Evolutionary conservation across 768 basidiomycete species (phyloP).

Genomic region (Sarcodon aspratus): DNA sequence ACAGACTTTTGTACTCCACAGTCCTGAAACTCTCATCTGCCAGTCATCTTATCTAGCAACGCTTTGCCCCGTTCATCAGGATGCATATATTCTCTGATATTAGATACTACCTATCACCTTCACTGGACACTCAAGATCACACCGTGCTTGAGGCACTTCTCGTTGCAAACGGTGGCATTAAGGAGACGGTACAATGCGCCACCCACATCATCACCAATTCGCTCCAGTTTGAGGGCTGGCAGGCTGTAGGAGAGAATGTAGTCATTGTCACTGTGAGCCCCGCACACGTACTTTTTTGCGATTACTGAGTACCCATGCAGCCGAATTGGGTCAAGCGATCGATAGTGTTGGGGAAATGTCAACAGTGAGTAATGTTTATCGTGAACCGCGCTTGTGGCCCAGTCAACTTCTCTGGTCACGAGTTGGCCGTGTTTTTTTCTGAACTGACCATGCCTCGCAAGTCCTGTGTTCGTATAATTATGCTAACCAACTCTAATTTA

Average conservation of each 20-base stretch:
- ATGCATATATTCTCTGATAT: slow-evolving; percentile 27
- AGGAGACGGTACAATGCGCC: slow-evolving; percentile 21
- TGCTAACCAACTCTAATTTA: slow-evolving; percentile 8
- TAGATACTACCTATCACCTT: slow-evolving; percentile 36
- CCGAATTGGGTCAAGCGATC: slow-evolving; percentile 67
- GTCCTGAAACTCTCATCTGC: too few relatives aligned
- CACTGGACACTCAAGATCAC: slow-evolving; percentile 28
- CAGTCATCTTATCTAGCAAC: too few relatives aligned
- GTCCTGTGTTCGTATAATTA: too few relatives aligned
- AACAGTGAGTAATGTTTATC: slow-evolving; percentile 25
- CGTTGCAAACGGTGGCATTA: slow-evolving; percentile 38
- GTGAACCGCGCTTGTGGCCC: too few relatives aligned
- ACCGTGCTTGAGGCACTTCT: slow-evolving; percentile 37
- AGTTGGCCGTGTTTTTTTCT: too few relatives aligned
- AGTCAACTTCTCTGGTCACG: too few relatives aligned
- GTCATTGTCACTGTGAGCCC: slow-evolving; percentile 27
- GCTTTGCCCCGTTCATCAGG: too few relatives aligned
- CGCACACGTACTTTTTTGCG: neutral
- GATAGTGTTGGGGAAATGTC: slow-evolving; percentile 41
- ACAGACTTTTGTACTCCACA: too few relatives aligned
- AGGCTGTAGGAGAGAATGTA: slow-evolving; percentile 19
- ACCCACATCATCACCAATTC: slow-evolving; percentile 53
- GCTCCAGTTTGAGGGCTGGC: slow-evolving; percentile 41
- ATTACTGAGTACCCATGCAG: slow-evolving; percentile 13
- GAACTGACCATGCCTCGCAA: too few relatives aligned